Conservation (phyloP, 2,329 filamentous ascomycete species). For the Cercospora sp. region DNA sequence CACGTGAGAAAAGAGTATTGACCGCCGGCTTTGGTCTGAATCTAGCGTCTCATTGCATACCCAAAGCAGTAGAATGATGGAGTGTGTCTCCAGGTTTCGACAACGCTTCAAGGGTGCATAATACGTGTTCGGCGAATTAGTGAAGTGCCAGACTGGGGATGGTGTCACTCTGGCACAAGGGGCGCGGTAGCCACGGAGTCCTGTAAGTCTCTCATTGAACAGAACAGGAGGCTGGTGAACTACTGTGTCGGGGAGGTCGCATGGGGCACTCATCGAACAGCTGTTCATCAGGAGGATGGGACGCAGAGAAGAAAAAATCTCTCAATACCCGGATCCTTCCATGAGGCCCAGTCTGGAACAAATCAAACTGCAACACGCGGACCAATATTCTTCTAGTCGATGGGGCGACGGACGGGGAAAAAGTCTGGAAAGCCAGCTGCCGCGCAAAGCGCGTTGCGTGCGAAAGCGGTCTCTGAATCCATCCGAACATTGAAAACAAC, state of each 20-base stretch:
- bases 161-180: background rate
- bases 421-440: background rate
- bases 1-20: background rate
- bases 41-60: background rate
- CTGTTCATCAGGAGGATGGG: background rate
- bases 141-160: background rate
- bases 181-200: background rate
- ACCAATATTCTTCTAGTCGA: background rate
- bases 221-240: background rate
- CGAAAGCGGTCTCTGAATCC: background rate
- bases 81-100: conserved; percentile 1
- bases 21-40: background rate
- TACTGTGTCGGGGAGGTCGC: background rate
- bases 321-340: background rate
- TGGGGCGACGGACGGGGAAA: background rate
- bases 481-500: background rate
- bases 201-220: background rate
- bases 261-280: background rate
- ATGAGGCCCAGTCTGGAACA: background rate
- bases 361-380: background rate
- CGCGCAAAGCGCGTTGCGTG: background rate
- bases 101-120: background rate
- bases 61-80: background rate
- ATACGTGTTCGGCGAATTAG: background rate
- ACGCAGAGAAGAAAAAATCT: background rate